phyloP scores from a whole-genome alignment of 1,139 yeast genomes.

The Hemisphaericaspora xylofermentans region DNA sequence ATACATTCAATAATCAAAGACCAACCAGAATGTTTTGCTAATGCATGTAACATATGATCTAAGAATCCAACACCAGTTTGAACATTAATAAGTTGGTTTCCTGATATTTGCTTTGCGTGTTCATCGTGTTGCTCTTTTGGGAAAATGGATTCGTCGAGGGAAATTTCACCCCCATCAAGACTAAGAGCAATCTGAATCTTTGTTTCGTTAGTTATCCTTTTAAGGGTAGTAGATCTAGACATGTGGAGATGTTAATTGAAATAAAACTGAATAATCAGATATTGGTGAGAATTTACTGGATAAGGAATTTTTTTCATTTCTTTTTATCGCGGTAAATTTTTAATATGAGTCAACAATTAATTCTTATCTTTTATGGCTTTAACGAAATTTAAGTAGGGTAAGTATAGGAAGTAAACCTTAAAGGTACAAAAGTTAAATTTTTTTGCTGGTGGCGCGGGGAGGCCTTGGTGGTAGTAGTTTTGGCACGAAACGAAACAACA shows the following conservation, averaged over 20 bases:
- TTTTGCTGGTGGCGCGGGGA: no score
- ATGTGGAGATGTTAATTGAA: no score
- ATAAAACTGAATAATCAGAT: conserved; percentile 1
- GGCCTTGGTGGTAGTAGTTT: no score
- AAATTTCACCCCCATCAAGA: conserved; percentile 78
- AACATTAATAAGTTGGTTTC: conserved; percentile 70
- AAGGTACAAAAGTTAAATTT: no score
- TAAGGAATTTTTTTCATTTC: not conserved
- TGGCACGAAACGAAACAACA: no score
- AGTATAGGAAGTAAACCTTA: no score
- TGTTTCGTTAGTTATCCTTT: conserved; percentile 87
- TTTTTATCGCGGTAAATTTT: not conserved
- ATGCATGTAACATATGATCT: conserved; percentile 96
- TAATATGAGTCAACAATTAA: no score
- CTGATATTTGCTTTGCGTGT: conserved; percentile 63
- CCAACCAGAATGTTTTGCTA: conserved; percentile 98
- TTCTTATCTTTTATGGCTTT: no score
- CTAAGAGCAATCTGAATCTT: conserved; percentile 83
- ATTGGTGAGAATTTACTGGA: conserved; percentile 3
- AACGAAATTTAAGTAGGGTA: no score
- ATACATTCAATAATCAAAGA: conserved; percentile 82
- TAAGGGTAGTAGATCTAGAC: conserved; percentile 49
- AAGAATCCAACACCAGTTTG: conserved; percentile 93
- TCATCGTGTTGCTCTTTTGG: conserved; percentile 32
- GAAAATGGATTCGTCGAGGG: conserved; percentile 57